Base-by-base conservation (phyloP, 345 rosid species). In the Citrus mangshanensis region DNA sequence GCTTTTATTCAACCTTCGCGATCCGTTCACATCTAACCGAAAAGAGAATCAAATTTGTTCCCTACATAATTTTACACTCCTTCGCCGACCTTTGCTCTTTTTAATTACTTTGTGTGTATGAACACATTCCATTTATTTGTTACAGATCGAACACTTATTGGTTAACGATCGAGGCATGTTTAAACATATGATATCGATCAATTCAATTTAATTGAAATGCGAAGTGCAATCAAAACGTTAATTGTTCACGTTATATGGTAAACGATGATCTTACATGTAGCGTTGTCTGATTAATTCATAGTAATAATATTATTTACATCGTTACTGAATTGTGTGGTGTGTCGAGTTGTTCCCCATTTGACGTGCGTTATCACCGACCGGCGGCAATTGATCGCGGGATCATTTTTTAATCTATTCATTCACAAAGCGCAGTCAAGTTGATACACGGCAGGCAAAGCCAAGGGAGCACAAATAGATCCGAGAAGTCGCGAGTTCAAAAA, bases 1-100 rank as follows among this genome's bases (percentile, higher is more conserved):
- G 74, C 49, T 6, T 35, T 56, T 63, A 34, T 75, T 75, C 80
- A 77, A 65, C 72, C 68, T 32, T 62, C 70, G 1, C 30, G n/a
- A 0, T 67, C 28, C 59, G 18, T 63, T 46, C 70, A 77, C 74
- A 76, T 71, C 3, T 37, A 56, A 3, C 37, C 0, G 16, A 58
- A 55, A 64, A 54, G 4, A n/a, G 5, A 34, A 2, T 74, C 77
- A 61, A 72, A 5, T 34, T 37, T 58, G 3, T 13, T 73, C 34
- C 30, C 35, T 69, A 3, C 5, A 3, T 7, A 5, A 42, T 42
- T 42, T 42, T 42, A 42, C 14, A 42, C 14, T 51, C 56, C 56
- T 51, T 51, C 56, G 18, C 56, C 58, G 18, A 54, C 58, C 58
- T 54, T 54, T 19, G 58, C 58, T 46, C 51, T 13, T 46, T n/a